Base-by-base conservation (phyloP, 2,329 filamentous ascomycete genomes). In the Botrytis fabae region DNA sequence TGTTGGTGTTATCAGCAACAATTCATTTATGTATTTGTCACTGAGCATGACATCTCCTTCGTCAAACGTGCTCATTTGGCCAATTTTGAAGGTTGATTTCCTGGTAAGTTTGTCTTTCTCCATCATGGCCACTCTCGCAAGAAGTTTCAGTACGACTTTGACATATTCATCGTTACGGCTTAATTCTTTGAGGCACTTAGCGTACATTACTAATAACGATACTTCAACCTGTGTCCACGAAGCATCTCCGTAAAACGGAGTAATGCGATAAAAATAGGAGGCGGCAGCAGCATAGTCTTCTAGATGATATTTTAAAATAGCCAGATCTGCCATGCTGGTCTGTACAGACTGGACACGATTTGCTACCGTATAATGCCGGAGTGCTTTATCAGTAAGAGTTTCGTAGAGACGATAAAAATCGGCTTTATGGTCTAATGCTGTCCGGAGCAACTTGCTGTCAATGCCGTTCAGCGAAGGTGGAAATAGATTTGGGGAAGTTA, bases 191-290 rank as follows among this genome's bases (percentile, higher is more conserved):
- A 99, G 86, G 81, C 95, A 98, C 66, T 89, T 88, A 0, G 93
- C 89, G 80, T 98, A 96, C 86, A 98, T 92, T 76, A 93, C 89
- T 9, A 98, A 86, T 87, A 97, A 93, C 0, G 92, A 92, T 5
- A 94, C 85, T 80, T 98, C 94, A 20, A 97, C 85, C 0, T 91
- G 84, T 70, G 88, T 90, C 95, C 96, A 98, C 63, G 91, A 89
- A 73, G 88, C 90, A 73, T 91, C 89, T 0, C 91, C 92, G 77
- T 96, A 97, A 75, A 93, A 92, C 0, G 92, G 91, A 0, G 93
- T 91, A 61, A 96, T 90, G 63, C 90, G 87, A 78, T 92, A 88
- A 78, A 99, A 96, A 79, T 93, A 95, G 0, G 87, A 87, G 0
- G 92, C 90, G 1, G 96, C 95, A 1, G 89, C 87, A 3, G 84